Conservation (phyloP, 768 basidiomycete species). For the Cystobasidiopsis lactophilus region DNA sequence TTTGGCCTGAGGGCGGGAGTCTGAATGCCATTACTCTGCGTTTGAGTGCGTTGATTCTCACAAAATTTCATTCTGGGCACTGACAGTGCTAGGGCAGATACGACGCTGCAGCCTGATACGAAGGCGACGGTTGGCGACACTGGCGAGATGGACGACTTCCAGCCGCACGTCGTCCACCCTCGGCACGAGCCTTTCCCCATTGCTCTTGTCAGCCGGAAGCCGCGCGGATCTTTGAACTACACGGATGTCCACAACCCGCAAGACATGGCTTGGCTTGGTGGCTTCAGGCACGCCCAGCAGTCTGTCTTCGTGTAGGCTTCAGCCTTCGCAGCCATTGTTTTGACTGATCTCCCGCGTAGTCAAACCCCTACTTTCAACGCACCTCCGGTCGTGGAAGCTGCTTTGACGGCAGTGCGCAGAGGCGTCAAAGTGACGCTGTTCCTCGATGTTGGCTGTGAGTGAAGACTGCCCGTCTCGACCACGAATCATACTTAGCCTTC, state of each 20-base stretch:
- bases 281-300: slow-evolving; percentile 37
- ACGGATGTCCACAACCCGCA: slow-evolving; percentile 35
- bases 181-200: slow-evolving; percentile 41
- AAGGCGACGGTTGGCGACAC: not conserved
- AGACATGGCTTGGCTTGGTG: slow-evolving; percentile 46
- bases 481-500: not conserved
- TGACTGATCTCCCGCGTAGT: slow-evolving; percentile 19
- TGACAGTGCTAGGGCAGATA: not conserved
- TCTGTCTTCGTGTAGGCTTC: slow-evolving; percentile 39
- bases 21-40: not conserved
- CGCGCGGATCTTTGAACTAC: slow-evolving; percentile 30
- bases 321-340: not conserved
- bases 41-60: not conserved
- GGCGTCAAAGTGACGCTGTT: slow-evolving; percentile 41
- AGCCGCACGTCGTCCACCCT: slow-evolving; percentile 39
- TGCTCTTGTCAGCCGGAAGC: slow-evolving; percentile 41
- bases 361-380: slow-evolving; percentile 56
- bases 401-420: slow-evolving; percentile 39
- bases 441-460: slow-evolving; percentile 32
- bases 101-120: not conserved
- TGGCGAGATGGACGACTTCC: slow-evolving; percentile 10
- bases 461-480: not conserved
- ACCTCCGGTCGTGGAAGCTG: slow-evolving; percentile 36
- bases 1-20: not conserved
- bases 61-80: not conserved